Percentiles rank a stretch among this genome's conserved stretches.
Conservation (phyloP, 1,284 basidiomycete genomes). For the Blastosporella zonata region DNA sequence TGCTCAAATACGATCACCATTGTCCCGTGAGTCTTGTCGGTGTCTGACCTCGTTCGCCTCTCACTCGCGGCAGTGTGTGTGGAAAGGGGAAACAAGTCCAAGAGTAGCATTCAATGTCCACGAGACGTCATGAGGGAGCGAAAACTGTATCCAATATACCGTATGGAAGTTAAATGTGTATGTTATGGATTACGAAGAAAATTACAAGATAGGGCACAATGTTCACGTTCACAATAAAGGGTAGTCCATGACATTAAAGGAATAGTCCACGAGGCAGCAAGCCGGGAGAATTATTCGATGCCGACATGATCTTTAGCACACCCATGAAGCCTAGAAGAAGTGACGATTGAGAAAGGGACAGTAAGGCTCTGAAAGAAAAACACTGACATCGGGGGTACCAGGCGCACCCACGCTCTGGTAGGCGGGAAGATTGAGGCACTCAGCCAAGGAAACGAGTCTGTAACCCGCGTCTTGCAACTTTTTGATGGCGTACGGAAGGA, state of each 20-base stretch:
- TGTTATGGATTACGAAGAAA: no score
- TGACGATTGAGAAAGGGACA: neutral
- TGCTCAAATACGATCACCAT: constrained; percentile 94
- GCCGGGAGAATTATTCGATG: neutral
- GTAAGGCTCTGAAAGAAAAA: neutral
- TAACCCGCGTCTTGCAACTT: constrained; percentile 37
- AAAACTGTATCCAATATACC: no score
- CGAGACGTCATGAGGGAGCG: no score
- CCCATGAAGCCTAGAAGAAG: constrained; percentile 13
- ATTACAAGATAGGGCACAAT: no score
- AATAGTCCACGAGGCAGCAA: no score
- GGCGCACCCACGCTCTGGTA: constrained; percentile 33
- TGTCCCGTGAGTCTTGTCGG: constrained; percentile 66
- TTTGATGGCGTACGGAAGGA: constrained; percentile 33
- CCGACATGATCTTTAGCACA: constrained; percentile 3
- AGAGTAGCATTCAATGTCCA: no score
- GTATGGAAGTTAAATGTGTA: no score
- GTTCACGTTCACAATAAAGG: no score
- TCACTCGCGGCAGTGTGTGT: constrained; percentile 41
- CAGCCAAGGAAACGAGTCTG: constrained; percentile 41
- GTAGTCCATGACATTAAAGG: no score
- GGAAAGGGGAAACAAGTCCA: no score
- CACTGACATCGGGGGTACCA: constrained; percentile 17
- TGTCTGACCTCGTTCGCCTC: constrained; percentile 12
- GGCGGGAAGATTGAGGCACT: constrained; percentile 38